phyloP scores from a whole-genome alignment of 768 basidiomycete genomes.

The Chalciporus sphaerocephalus region DNA sequence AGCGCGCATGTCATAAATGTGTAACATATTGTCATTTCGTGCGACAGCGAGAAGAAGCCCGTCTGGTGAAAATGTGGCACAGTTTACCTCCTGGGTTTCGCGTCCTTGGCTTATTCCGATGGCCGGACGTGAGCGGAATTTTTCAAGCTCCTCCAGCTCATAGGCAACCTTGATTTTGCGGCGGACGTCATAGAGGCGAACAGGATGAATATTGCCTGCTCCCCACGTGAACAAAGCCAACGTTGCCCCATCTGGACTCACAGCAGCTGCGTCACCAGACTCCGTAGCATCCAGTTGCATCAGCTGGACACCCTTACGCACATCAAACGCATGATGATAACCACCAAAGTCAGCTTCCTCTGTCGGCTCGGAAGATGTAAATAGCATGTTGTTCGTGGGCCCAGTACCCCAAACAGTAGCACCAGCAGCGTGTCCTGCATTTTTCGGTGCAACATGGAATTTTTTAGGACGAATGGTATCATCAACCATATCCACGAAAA shows the following conservation, averaged over 20 bases:
- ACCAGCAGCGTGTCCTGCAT: conserved; percentile 36
- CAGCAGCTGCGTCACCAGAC: conserved; percentile 49
- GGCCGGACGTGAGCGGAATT: conserved; percentile 24
- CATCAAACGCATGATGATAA: conserved; percentile 50
- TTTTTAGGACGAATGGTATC: conserved; percentile 10
- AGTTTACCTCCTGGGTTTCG: conserved; percentile 42
- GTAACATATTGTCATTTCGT: conserved; percentile 52
- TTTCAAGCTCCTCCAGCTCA: conserved; percentile 32
- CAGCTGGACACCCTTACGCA: conserved; percentile 15
- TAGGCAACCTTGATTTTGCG: conserved; percentile 28
- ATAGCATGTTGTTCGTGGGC: conserved; percentile 38
- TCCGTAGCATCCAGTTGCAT: conserved; percentile 44
- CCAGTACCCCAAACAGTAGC: conserved; percentile 51
- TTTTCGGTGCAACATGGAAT: conserved; percentile 15
- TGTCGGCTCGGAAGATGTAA: conserved; percentile 54
- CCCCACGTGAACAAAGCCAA: conserved; percentile 33
- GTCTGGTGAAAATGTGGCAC: conserved; percentile 55
- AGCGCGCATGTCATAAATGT: conserved; percentile 62
- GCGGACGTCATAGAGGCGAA: conserved; percentile 53
- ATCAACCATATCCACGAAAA: conserved; percentile 19
- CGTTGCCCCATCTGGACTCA: conserved; percentile 41
- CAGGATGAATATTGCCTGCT: conserved; percentile 25
- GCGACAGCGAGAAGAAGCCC: conserved; percentile 56
- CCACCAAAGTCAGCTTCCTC: conserved; percentile 28
- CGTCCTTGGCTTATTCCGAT: conserved; percentile 4